A percentile compares a stretch with the other conserved stretches of the same genome.
Evolutionary conservation across 345 rosid genomes (phyloP).

Genomic region (Syzygium jambos): DNA sequence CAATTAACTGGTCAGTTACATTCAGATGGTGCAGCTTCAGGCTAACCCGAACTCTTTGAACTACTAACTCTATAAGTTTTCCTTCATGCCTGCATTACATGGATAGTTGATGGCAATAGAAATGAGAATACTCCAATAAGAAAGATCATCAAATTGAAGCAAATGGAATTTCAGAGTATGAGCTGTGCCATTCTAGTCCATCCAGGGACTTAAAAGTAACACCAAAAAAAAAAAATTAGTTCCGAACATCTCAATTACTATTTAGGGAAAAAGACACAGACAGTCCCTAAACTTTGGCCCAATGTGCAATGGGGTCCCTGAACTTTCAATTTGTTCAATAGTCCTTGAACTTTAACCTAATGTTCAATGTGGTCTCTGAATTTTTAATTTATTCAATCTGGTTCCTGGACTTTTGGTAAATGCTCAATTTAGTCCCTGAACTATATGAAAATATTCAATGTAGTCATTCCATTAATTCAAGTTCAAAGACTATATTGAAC

Average conservation of each 20-base stretch:
- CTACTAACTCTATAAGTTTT: constrained; percentile 1
- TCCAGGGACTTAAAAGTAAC: neutral
- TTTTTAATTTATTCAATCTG: too few relatives aligned
- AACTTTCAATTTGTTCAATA: too few relatives aligned
- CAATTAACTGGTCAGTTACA: constrained; percentile 8
- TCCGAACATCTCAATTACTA: neutral
- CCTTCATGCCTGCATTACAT: constrained; percentile 10
- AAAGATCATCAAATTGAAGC: neutral
- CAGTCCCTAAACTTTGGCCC: too few relatives aligned
- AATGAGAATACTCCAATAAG: neutral
- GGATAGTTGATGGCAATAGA: neutral
- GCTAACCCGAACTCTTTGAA: constrained; percentile 4
- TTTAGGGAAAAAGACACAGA: too few relatives aligned
- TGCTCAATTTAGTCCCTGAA: too few relatives aligned
- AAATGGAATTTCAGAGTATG: neutral
- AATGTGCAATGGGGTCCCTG: too few relatives aligned
- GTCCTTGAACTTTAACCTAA: too few relatives aligned
- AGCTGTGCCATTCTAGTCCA: neutral
- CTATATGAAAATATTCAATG: too few relatives aligned
- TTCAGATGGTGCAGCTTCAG: constrained; percentile 7
- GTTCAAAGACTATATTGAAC: too few relatives aligned
- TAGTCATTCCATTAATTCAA: too few relatives aligned
- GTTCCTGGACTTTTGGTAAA: too few relatives aligned
- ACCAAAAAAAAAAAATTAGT: neutral
- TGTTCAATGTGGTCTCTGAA: too few relatives aligned